These are phyloP conservation scores for Coniferiporia sulphurascens DNA, from an alignment of 1,284 basidiomycete genomes.

Conservation along the genomic window DNA sequence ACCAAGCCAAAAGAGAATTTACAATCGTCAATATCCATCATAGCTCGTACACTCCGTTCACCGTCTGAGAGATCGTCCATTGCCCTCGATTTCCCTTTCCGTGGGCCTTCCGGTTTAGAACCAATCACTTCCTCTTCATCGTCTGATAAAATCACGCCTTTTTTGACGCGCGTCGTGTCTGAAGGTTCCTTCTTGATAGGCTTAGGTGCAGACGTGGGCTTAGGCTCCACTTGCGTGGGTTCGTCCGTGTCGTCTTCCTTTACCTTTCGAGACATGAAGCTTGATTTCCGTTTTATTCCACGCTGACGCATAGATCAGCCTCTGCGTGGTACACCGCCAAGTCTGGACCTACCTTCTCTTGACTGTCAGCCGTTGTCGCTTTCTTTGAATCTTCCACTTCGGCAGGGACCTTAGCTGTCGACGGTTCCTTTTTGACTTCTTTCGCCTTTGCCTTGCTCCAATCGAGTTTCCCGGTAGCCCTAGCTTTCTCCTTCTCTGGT, in stretches of 20 bases:
- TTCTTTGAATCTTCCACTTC: constrained; percentile 19
- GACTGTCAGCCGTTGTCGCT: background rate
- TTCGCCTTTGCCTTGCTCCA: constrained; percentile 61
- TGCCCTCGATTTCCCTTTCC: constrained; percentile 27
- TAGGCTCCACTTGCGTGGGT: constrained; percentile 10
- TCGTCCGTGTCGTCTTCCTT: constrained; percentile 5
- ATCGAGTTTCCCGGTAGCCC: constrained; percentile 52
- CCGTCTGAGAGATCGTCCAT: constrained; percentile 33
- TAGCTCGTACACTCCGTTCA: constrained; percentile 47
- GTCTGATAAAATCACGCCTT: constrained; percentile 31
- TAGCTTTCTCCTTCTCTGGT: constrained; percentile 30
- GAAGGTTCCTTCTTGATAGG: constrained; percentile 4
- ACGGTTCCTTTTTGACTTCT: constrained; percentile 23
- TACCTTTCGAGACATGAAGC: constrained; percentile 12
- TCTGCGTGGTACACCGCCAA: background rate
- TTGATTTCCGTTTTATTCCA: constrained; percentile 21
- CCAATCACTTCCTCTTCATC: constrained; percentile 31
- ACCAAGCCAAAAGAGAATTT: constrained; percentile 16
- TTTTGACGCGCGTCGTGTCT: background rate
- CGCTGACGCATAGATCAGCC: constrained; percentile 1
- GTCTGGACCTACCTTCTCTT: background rate
- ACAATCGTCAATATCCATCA: constrained; percentile 80
- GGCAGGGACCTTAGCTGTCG: background rate
- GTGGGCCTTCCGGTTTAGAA: constrained; percentile 20
- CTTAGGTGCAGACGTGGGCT: constrained; percentile 3